Base-by-base conservation (phyloP, 2,329 filamentous ascomycete genomes). In the Podosphaera xanthii region DNA sequence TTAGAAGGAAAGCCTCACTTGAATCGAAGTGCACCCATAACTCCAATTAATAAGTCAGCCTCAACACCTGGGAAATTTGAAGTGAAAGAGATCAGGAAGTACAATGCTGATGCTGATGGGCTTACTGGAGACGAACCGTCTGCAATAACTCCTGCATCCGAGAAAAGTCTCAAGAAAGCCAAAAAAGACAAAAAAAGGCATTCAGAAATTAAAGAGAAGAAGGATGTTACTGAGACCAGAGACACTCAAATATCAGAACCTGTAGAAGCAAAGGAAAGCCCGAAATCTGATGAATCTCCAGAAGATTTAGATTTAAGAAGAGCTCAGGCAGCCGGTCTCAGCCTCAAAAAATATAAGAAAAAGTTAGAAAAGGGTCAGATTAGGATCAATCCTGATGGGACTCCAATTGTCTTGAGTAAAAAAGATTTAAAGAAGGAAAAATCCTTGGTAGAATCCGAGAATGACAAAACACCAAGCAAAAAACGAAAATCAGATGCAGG, bases 61-160 rank as follows among this genome's bases (percentile, higher is more conserved):
- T 72, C 75, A 49, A 73, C 77, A 36, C 80, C 83, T 60, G 81
- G 83, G 66, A 94, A 94, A 73, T 94, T 87, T 78, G 86, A 90
- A 63, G 77, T 98, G 68, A 94, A 94, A 74, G 88, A 96, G 72
- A 86, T 86, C 9, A 80, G 87, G 69, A 92, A 91, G 73, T 98
- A 98, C 78, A 97, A 97, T 72, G 78, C 81, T 56, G 90, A 97
- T 69, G 92, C 88, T 59, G 92, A 98, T 72, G 91, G 89, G 63
- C 75, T 96, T 57, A 76, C 76, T 61, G 81, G 80, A 55, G 80
- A 87, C 66, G 83, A 84, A 65, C 77, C 79, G 12, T 77, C 83
- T 46, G 77, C 74, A 35, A 69, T 70, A 64, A 72, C 72, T 56
- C 66, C 72, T 50, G 14, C 49, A 12, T 50, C 58, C 34, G 49